Evolutionary conservation across 495 filamentous ascomycete species (phyloP).

Genomic region (Peziza echinospora): DNA sequence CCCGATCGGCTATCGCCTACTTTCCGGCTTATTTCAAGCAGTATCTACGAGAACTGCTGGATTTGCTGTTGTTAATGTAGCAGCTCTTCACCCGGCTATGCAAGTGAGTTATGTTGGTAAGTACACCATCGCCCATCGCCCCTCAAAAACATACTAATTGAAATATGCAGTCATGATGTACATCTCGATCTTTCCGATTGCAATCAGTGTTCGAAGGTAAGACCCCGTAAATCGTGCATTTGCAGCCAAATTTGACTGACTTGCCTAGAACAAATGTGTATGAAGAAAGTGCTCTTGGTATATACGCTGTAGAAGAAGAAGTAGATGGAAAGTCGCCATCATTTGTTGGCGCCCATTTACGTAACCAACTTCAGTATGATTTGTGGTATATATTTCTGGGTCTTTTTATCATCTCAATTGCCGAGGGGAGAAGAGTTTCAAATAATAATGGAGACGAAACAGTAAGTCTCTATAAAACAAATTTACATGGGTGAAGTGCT

Average conservation of each 20-base stretch:
- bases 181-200: constrained; percentile 41
- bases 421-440: constrained; percentile 29
- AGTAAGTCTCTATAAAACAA: not conserved
- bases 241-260: too few species aligned
- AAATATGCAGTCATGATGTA: constrained; percentile 43
- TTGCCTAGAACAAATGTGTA: constrained; percentile 47
- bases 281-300: constrained; percentile 49
- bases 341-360: constrained; percentile 35
- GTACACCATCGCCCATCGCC: constrained; percentile 10
- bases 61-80: constrained; percentile 33
- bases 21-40: constrained; percentile 39
- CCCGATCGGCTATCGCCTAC: constrained; percentile 25
- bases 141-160: not conserved
- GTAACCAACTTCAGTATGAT: constrained; percentile 40
- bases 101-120: constrained; percentile 30
- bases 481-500: too few species aligned
- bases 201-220: constrained; percentile 27
- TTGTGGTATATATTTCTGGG: constrained; percentile 45
- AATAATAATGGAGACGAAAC: constrained; percentile 26
- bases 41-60: constrained; percentile 38
- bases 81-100: constrained; percentile 35
- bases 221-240: too few species aligned
- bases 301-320: constrained; percentile 30
- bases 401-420: constrained; percentile 36
- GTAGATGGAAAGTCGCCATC: constrained; percentile 20